phyloP scores from a whole-genome alignment of 768 basidiomycete species.

The Pleurotus salmoneostramineus region DNA sequence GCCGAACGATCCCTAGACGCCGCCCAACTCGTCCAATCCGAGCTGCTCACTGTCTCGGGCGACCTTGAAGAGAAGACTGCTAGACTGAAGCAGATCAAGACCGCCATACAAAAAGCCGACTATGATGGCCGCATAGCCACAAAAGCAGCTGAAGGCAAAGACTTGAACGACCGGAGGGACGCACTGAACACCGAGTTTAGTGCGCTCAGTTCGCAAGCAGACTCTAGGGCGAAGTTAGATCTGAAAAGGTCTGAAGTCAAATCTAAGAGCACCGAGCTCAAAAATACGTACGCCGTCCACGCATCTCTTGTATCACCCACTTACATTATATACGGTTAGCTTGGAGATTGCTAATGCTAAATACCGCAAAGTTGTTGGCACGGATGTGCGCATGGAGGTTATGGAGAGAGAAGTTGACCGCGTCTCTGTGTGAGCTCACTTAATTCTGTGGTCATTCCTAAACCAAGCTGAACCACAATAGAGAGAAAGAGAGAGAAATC shows the following conservation, averaged over 20 bases:
- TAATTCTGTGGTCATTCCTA: not conserved
- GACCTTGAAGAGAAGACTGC: conserved; percentile 71
- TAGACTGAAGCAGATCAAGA: conserved; percentile 56
- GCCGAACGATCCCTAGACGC: conserved; percentile 56
- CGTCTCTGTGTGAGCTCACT: conserved; percentile 45
- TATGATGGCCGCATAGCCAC: conserved; percentile 64
- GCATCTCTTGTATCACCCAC: not conserved
- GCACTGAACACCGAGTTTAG: conserved; percentile 66
- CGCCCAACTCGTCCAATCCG: conserved; percentile 47
- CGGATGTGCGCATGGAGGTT: conserved; percentile 51
- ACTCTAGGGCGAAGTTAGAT: conserved; percentile 74
- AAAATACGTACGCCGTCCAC: conserved; percentile 52
- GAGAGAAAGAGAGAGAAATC: conserved; percentile 67
- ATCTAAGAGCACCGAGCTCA: conserved; percentile 61
- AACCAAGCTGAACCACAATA: conserved; percentile 20
- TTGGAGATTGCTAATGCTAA: conserved; percentile 56
- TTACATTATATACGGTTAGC: conserved; percentile 32
- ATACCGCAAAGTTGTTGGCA: conserved; percentile 63
- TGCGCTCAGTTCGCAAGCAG: conserved; percentile 71
- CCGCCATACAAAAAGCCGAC: conserved; percentile 53
- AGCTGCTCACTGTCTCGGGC: conserved; percentile 46
- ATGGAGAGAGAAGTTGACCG: conserved; percentile 75
- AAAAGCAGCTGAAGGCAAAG: conserved; percentile 46
- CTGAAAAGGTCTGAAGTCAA: conserved; percentile 68
- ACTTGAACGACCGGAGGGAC: conserved; percentile 68